These are phyloP conservation scores for Gynochthodes officinalis DNA, from an alignment of 257 asterid genomes.

Conservation along the genomic window DNA sequence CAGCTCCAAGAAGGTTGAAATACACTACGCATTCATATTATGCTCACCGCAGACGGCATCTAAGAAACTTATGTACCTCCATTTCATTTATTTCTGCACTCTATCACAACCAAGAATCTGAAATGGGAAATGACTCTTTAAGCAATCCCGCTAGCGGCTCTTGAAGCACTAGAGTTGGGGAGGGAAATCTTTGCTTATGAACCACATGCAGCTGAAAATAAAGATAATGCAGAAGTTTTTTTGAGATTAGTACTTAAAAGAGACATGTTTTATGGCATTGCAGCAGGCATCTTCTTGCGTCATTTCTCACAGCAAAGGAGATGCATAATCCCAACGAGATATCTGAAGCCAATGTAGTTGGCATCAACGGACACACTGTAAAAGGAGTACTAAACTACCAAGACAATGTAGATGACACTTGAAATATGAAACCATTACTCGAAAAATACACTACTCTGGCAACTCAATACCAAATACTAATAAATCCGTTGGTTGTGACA, in stretches of 20 bases:
- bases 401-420: too few relatives aligned
- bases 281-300: neutral
- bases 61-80: neutral
- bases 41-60: constrained; percentile 1
- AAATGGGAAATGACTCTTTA: too few relatives aligned
- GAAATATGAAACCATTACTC: too few relatives aligned
- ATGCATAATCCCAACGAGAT: too few relatives aligned
- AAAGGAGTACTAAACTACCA: too few relatives aligned
- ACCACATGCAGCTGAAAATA: neutral
- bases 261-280: neutral
- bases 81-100: neutral
- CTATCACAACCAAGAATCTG: too few relatives aligned
- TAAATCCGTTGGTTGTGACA: too few relatives aligned
- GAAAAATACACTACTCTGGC: neutral
- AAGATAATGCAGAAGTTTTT: too few relatives aligned
- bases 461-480: neutral
- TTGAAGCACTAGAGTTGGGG: neutral
- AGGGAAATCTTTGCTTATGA: neutral
- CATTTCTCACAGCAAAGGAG: neutral
- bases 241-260: too few relatives aligned
- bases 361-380: neutral
- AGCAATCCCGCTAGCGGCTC: too few relatives aligned
- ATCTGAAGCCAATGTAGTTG: neutral
- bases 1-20: neutral
- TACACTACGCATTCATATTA: neutral